phyloP scores from a whole-genome alignment of 2,329 filamentous ascomycete genomes.

The Teratosphaeria epicoccoides region DNA sequence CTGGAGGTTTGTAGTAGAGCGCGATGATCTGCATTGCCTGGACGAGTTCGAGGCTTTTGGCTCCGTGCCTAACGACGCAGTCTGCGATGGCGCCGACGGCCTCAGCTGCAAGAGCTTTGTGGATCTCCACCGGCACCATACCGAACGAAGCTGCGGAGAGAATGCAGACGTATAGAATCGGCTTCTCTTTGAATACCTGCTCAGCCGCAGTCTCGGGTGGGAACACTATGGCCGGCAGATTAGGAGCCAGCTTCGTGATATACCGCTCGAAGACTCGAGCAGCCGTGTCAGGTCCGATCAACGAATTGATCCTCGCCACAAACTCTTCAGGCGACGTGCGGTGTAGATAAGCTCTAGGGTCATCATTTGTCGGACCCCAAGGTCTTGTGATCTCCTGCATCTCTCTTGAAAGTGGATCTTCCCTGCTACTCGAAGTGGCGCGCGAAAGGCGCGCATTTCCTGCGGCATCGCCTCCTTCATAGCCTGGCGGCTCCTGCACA shows the following conservation, averaged over 20 bases:
- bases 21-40: constrained; percentile 65
- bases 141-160: constrained; percentile 44
- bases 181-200: constrained; percentile 47
- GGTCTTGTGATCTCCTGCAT: constrained; percentile 7
- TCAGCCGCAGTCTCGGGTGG: constrained; percentile 43
- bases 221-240: constrained; percentile 50
- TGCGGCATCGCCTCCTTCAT: background rate
- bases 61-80: constrained; percentile 60
- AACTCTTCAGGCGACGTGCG: constrained; percentile 21
- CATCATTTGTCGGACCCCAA: constrained; percentile 8
- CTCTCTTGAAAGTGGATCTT: background rate
- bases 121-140: constrained; percentile 42
- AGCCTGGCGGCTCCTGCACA: constrained; percentile 2
- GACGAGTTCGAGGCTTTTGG: constrained; percentile 73
- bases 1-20: constrained; percentile 79
- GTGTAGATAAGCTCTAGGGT: constrained; percentile 16
- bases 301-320: constrained; percentile 27
- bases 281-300: constrained; percentile 44
- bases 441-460: constrained; percentile 1
- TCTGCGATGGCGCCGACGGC: constrained; percentile 65
- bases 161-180: constrained; percentile 49
- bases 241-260: constrained; percentile 41
- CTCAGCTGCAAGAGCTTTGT: constrained; percentile 55
- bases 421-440: background rate
- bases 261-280: constrained; percentile 49